Evolutionary conservation across 176 grass and related monocot species (phyloP).

Genomic region (Oryza officinalis): DNA sequence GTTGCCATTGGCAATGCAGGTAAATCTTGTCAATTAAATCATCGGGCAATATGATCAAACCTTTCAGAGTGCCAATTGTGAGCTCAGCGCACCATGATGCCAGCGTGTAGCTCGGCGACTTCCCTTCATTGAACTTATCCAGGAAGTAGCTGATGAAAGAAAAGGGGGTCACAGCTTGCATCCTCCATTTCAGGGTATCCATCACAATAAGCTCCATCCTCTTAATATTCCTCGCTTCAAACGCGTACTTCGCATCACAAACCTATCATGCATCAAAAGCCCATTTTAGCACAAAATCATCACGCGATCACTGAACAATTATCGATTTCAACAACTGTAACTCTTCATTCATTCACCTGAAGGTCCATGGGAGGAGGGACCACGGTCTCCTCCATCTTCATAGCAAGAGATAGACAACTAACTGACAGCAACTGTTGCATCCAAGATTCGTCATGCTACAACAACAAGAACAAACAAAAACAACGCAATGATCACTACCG

Average conservation of each 20-base stretch:
- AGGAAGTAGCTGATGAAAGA: conserved; percentile 69
- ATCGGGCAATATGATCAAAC: conserved; percentile 35
- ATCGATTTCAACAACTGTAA: conserved; percentile 5
- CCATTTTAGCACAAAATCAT: conserved; percentile 18
- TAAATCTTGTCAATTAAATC: conserved; percentile 1
- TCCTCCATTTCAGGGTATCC: conserved; percentile 66
- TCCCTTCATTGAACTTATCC: conserved; percentile 48
- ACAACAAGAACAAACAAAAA: conserved; percentile 21
- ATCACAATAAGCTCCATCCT: conserved; percentile 82
- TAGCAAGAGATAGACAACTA: conserved; percentile 76
- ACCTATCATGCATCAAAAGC: conserved; percentile 46
- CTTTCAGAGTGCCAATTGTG: conserved; percentile 67
- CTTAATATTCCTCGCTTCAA: conserved; percentile 60
- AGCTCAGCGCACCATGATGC: conserved; percentile 46
- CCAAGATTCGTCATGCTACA: conserved; percentile 71
- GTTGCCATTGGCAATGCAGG: conserved; percentile 12
- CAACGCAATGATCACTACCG: conserved; percentile 1
- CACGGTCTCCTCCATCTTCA: conserved; percentile 84
- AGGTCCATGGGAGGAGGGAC: conserved; percentile 65
- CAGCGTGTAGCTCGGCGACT: conserved; percentile 34
- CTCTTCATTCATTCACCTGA: conserved; percentile 63
- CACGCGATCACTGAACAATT: not conserved
- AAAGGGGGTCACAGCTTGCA: conserved; percentile 84
- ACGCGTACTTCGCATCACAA: conserved; percentile 32
- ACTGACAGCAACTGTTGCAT: conserved; percentile 76